Evolutionary conservation across 2,329 filamentous ascomycete genomes (phyloP).

Genomic region (Polytolypa hystricis): DNA sequence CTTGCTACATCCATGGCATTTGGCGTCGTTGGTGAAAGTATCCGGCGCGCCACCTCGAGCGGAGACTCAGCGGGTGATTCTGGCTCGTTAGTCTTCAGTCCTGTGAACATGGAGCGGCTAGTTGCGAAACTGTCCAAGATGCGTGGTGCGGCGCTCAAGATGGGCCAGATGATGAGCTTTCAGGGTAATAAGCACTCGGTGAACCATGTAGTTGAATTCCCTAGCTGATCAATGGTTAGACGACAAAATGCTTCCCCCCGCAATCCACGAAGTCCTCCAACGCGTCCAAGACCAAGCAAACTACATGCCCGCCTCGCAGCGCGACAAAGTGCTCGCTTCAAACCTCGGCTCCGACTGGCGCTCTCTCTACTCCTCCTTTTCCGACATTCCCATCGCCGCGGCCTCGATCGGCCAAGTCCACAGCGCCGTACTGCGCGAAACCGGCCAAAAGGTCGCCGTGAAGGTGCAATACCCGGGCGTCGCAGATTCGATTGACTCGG

Average conservation of each 20-base stretch:
- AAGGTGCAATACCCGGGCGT: slow-evolving; percentile 98
- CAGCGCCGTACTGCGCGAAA: slow-evolving; percentile 65
- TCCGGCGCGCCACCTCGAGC: slow-evolving; percentile 68
- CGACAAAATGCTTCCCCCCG: slow-evolving; percentile 79
- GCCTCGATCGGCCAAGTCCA: slow-evolving; percentile 97
- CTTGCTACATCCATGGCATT: slow-evolving; percentile 92
- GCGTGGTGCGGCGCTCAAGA: slow-evolving; percentile 91
- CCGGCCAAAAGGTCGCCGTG: slow-evolving; percentile 68
- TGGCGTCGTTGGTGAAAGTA: slow-evolving; percentile 73
- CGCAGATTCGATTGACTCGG: slow-evolving; percentile 88
- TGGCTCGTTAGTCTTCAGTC: slow-evolving; percentile 77
- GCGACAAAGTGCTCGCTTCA: slow-evolving; percentile 65
- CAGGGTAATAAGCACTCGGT: too few relatives aligned
- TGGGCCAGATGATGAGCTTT: slow-evolving; percentile 97
- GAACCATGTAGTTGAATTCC: too few relatives aligned
- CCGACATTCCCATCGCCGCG: slow-evolving; percentile 84
- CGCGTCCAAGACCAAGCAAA: slow-evolving; percentile 93
- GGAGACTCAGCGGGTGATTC: slow-evolving; percentile 28
- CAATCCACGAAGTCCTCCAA: slow-evolving; percentile 81
- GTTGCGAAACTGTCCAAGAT: slow-evolving; percentile 90
- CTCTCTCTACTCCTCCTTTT: slow-evolving; percentile 69
- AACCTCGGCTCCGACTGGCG: slow-evolving; percentile 82
- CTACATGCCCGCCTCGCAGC: slow-evolving; percentile 93
- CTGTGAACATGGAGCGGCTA: slow-evolving; percentile 82
- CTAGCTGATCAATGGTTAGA: too few relatives aligned